Percentiles rank a stretch among this genome's conserved stretches.
Conservation (phyloP, 345 rosid species). For the Triadica sebifera region DNA sequence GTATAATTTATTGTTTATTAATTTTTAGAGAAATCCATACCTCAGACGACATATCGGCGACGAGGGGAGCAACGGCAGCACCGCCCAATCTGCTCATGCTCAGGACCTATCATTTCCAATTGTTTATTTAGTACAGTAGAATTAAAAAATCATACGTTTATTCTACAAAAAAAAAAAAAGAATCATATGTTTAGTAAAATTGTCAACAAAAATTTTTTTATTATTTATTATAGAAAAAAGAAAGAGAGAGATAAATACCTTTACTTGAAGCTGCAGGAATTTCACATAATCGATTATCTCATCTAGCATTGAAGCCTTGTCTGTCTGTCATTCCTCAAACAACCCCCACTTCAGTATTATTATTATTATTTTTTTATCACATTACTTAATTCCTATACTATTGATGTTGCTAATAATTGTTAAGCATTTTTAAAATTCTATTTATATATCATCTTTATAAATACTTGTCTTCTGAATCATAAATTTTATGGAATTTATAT, state of each 20-base stretch:
- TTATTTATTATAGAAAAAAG: background rate
- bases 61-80: slow-evolving; percentile 81
- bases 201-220: background rate
- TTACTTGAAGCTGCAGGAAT: slow-evolving; percentile 99
- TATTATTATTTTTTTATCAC: no score
- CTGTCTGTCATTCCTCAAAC: slow-evolving; percentile 69
- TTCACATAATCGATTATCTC: slow-evolving; percentile 99
- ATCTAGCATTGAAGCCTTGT: slow-evolving; percentile 98
- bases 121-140: background rate
- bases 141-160: no score
- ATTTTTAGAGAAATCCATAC: slow-evolving; percentile 25
- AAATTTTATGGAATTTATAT: no score
- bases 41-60: slow-evolving; percentile 75
- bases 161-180: no score
- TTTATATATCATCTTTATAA: no score
- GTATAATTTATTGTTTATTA: no score
- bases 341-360: background rate
- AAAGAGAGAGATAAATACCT: no score
- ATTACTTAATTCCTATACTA: no score
- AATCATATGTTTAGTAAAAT: background rate
- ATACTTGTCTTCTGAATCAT: no score
- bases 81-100: slow-evolving; percentile 96
- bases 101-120: slow-evolving; percentile 52
- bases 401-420: no score
- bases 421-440: no score